Evolutionary conservation across 495 filamentous ascomycete genomes (phyloP).

Genomic region (Bryoglossum gracile): DNA sequence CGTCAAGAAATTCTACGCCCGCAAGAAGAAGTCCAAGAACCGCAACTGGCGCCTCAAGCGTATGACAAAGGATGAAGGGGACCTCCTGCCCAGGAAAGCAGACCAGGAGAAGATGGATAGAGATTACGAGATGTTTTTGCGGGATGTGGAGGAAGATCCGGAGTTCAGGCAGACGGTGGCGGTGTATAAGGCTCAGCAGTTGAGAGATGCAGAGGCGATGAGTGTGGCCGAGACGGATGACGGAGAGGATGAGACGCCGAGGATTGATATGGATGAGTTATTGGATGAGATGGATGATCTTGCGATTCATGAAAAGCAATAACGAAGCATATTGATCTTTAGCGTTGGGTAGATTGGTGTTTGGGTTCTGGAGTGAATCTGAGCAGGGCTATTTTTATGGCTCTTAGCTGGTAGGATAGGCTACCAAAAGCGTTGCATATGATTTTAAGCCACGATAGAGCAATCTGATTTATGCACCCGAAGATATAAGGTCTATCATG

Average conservation of each 20-base stretch:
- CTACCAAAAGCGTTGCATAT: too few species aligned
- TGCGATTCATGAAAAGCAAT: constrained; percentile 42
- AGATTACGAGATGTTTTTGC: constrained; percentile 95
- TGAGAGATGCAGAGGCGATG: constrained; percentile 46
- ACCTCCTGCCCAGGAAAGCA: constrained; percentile 66
- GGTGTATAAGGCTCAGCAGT: constrained; percentile 64
- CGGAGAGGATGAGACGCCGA: constrained; percentile 62
- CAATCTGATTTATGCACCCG: too few species aligned
- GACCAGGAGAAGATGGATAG: constrained; percentile 78
- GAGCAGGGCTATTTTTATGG: neutral
- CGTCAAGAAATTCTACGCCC: constrained; percentile 91
- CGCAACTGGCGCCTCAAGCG: constrained; percentile 91
- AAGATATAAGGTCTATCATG: too few species aligned
- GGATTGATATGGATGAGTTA: constrained; percentile 76
- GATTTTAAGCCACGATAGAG: too few species aligned
- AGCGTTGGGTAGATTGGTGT: constrained; percentile 8
- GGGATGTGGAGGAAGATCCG: constrained; percentile 91
- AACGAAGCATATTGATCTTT: constrained; percentile 5
- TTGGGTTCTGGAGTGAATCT: neutral
- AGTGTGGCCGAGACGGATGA: constrained; percentile 61
- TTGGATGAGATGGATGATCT: constrained; percentile 83
- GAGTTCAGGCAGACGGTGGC: constrained; percentile 78
- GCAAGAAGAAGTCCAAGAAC: constrained; percentile 71
- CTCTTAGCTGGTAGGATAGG: too few species aligned
- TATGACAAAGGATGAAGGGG: constrained; percentile 81